These are phyloP conservation scores for Oryza punctata DNA, from an alignment of 176 grass and related monocot genomes.

Conservation along the genomic window DNA sequence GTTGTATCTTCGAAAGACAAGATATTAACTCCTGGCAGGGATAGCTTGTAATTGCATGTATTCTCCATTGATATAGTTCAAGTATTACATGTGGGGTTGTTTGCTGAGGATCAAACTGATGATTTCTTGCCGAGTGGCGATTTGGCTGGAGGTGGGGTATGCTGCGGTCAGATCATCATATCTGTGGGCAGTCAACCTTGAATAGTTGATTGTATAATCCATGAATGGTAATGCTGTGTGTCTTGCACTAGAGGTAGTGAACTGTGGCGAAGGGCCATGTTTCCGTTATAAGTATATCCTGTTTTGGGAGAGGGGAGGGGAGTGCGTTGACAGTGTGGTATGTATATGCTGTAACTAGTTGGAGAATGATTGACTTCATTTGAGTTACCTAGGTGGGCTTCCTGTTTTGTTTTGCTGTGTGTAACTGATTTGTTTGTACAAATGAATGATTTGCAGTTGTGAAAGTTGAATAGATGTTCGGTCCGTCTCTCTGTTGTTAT, in stretches of 20 bases:
- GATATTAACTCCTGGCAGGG: constrained; percentile 50
- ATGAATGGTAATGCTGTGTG: constrained; percentile 25
- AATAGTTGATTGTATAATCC: not conserved
- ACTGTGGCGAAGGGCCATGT: constrained; percentile 48
- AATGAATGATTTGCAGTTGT: not conserved
- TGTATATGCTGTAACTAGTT: constrained; percentile 29
- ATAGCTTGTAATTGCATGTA: constrained; percentile 38
- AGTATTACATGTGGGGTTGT: not conserved
- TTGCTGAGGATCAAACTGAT: constrained; percentile 6
- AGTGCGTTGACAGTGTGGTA: not conserved
- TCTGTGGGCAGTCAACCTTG: not conserved
- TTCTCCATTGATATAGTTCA: constrained; percentile 15
- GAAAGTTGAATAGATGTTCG: not conserved
- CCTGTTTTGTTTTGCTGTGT: not conserved
- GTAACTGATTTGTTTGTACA: not conserved
- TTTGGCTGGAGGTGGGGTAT: not conserved
- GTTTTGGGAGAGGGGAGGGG: not conserved
- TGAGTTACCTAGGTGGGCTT: not conserved
- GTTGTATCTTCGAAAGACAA: constrained; percentile 59
- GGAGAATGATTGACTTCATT: constrained; percentile 2
- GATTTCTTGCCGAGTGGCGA: not conserved
- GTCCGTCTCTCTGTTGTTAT: not conserved
- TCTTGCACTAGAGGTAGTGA: constrained; percentile 10
- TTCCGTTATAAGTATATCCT: constrained; percentile 5
- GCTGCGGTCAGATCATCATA: not conserved